These are phyloP conservation scores for Aureobasidium sp. DNA, from an alignment of 2,329 filamentous ascomycete genomes.

Conservation along the genomic window DNA sequence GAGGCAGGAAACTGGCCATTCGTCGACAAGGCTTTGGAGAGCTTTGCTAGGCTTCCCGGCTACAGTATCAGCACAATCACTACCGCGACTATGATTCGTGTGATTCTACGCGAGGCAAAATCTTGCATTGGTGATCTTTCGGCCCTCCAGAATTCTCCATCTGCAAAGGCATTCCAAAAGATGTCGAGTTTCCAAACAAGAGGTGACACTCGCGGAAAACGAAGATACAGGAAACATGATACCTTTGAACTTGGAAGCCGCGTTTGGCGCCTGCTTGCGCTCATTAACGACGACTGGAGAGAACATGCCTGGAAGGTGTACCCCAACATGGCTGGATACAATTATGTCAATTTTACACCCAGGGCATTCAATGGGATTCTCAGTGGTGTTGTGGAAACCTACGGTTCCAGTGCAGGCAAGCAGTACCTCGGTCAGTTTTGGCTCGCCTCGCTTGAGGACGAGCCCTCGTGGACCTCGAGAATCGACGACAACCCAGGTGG, in stretches of 20 bases:
- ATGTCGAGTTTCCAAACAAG: background rate
- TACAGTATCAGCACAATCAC: background rate
- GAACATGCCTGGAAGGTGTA: constrained; percentile 19
- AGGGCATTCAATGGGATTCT: constrained; percentile 45
- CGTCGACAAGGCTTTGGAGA: constrained; percentile 29
- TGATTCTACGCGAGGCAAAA: constrained; percentile 7
- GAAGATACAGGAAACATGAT: background rate
- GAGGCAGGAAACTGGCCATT: constrained; percentile 32
- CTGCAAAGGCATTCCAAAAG: background rate
- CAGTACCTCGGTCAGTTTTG: constrained; percentile 40
- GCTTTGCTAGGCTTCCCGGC: background rate
- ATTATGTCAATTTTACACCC: constrained; percentile 17
- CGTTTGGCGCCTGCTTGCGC: constrained; percentile 19
- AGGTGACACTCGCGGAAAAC: background rate
- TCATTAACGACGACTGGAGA: constrained; percentile 17
- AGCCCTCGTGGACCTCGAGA: background rate
- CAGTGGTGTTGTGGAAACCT: constrained; percentile 42
- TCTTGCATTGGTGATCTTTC: background rate
- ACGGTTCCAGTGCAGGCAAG: constrained; percentile 40
- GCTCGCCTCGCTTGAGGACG: constrained; percentile 24
- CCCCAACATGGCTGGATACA: constrained; percentile 18
- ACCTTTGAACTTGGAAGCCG: constrained; percentile 6
- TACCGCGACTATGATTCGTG: background rate
- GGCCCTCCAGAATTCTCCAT: background rate
- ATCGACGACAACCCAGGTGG: background rate